These are phyloP conservation scores for Physcomitrellopsis africana DNA, from an alignment of 225 moss, liverwort and hornwort genomes.

Conservation along the genomic window DNA sequence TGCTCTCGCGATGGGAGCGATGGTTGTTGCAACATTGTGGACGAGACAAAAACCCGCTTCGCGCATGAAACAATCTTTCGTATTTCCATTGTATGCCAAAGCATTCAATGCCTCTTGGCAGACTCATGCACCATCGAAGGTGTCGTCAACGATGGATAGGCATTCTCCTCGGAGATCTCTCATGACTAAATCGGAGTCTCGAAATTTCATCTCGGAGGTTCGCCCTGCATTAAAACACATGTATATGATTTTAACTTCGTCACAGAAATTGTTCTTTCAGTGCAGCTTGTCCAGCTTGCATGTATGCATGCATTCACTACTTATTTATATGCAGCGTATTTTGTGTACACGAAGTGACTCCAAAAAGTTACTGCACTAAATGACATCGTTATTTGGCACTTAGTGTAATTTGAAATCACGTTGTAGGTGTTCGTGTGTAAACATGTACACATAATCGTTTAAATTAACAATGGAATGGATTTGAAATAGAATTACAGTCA, in stretches of 20 bases:
- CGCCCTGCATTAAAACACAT: slow-evolving; percentile 43
- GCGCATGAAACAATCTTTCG: slow-evolving; percentile 12
- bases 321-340: background rate
- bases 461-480: too few relatives aligned
- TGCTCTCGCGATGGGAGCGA: slow-evolving; percentile 29
- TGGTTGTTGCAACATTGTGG: slow-evolving; percentile 28
- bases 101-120: slow-evolving; percentile 22
- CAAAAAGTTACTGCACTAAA: too few relatives aligned
- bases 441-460: too few relatives aligned
- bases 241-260: slow-evolving; percentile 42
- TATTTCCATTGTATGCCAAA: slow-evolving; percentile 36
- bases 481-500: too few relatives aligned
- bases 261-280: slow-evolving; percentile 30
- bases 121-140: slow-evolving; percentile 21
- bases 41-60: slow-evolving; percentile 25
- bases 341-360: too few relatives aligned
- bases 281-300: slow-evolving; percentile 14
- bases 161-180: slow-evolving; percentile 34
- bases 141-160: slow-evolving; percentile 11
- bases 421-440: too few relatives aligned
- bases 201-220: slow-evolving; percentile 47
- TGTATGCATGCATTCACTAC: slow-evolving; percentile 11
- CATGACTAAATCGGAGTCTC: slow-evolving; percentile 34
- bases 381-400: too few relatives aligned
- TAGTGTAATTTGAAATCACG: too few relatives aligned